These are phyloP conservation scores for carrot (Daucus carota) DNA, from an alignment of 129 eudicot genomes.

Conservation along the genomic window DNA sequence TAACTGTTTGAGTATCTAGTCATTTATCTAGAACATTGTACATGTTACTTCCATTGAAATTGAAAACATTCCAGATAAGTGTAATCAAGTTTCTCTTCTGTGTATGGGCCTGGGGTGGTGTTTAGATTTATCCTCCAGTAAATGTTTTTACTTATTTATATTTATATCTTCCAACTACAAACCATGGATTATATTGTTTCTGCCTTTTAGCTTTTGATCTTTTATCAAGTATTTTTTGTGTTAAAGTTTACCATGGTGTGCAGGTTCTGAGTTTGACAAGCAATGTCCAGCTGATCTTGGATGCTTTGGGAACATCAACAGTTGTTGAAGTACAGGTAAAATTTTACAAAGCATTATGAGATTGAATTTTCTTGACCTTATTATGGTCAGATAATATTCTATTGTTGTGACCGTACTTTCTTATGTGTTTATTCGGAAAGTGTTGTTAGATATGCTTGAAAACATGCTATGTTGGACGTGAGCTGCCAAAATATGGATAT, in stretches of 20 bases:
- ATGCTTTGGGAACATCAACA: slow-evolving; percentile 35
- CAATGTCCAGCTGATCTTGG: slow-evolving; percentile 35
- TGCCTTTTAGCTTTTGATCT: neutral
- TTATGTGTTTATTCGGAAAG: neutral
- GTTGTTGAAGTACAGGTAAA: slow-evolving; percentile 62
- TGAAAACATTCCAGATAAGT: neutral
- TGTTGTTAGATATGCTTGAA: neutral
- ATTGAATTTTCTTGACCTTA: neutral
- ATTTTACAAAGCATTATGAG: neutral
- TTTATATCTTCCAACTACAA: neutral
- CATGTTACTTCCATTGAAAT: neutral
- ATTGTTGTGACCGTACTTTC: neutral
- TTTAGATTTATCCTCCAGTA: neutral
- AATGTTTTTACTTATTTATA: neutral
- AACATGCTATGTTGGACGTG: neutral
- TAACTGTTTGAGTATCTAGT: neutral
- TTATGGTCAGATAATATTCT: neutral
- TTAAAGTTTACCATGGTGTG: slow-evolving; percentile 11
- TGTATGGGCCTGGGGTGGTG: neutral
- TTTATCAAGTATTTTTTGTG: neutral
- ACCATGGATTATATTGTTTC: neutral
- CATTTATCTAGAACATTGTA: neutral
- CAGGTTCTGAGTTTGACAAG: slow-evolving; percentile 51
- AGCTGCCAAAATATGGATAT: too few species aligned
- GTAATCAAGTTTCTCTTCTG: neutral